Base-by-base conservation (phyloP, 371 early-diverging fungal genomes). In the Syncephalastrum racemosum region DNA sequence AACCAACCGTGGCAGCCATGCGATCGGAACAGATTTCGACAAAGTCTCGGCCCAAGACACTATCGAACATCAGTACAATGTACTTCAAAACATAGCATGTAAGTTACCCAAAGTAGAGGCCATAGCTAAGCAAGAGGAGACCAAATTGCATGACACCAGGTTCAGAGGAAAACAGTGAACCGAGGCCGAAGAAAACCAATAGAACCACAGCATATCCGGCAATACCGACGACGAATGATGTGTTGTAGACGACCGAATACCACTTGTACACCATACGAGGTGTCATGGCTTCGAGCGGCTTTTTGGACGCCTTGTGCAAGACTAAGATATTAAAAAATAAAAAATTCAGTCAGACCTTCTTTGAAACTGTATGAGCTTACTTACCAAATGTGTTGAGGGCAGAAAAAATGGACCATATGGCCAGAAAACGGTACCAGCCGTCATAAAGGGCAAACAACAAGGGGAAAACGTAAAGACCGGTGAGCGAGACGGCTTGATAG, bases 1-100 rank as follows among this genome's bases (percentile, higher is more conserved):
- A 87, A 16, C 92, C 94, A 64, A 91, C 79, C 10, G 86, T 84
- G 4, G 86, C 69, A 16, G 92, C 92, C 94, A 93, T 94, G 31
- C 88, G 78, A 62, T 90, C 91, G 3, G 88, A 77, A 46, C 92
- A 86, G 19, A 90, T 82, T 59, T 91, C 94, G 0, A 92, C 94
- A 71, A 90, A 86, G 71, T 94, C 92, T 39, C 92, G 82, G 45
- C 90, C 87, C 44, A 92, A 77, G 6, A 88, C 85, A 53, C 86
- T 87, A 55, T 13, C 13, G n/a, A 46, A 58, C 22, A 49, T 25
- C 8, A 23, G 18, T 48, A 19, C 23, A 22, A 24, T 25, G 19
- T 31, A 41, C 13, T 16, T 14, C 20, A 41, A 22, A 47, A 4
- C 22, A 40, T 6, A 47, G 44, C 15, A 25, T 14, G 19, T 15